These are phyloP conservation scores for Trematosphaeria pertusa DNA, from an alignment of 2,329 filamentous ascomycete genomes.

Conservation along the genomic window DNA sequence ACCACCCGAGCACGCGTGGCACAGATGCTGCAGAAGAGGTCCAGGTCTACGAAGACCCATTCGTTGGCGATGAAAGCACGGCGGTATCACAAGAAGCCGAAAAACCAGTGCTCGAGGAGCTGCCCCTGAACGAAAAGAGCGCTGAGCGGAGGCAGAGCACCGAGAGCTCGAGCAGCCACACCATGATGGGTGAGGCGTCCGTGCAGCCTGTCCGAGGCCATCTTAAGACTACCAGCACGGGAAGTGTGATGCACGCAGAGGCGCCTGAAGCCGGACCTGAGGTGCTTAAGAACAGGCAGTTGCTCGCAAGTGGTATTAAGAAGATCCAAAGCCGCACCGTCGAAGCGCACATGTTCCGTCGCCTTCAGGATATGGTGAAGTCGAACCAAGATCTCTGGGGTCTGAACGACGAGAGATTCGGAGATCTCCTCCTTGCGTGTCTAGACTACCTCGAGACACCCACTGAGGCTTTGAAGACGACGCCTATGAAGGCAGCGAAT, in stretches of 20 bases:
- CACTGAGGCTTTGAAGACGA: slow-evolving; percentile 51
- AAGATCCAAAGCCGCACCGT: slow-evolving; percentile 74
- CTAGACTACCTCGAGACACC: slow-evolving; percentile 75
- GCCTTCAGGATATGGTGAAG: slow-evolving; percentile 76
- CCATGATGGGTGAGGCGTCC: slow-evolving; percentile 33
- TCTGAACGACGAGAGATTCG: slow-evolving; percentile 73
- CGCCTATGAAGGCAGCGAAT: slow-evolving; percentile 72
- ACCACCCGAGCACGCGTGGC: slow-evolving; percentile 40
- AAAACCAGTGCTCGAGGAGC: slow-evolving; percentile 57
- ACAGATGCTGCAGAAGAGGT: slow-evolving; percentile 51
- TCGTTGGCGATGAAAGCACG: slow-evolving; percentile 47
- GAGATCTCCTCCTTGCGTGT: slow-evolving; percentile 70
- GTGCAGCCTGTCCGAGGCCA: slow-evolving; percentile 39
- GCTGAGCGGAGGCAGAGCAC: slow-evolving; percentile 42
- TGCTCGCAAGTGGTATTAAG: slow-evolving; percentile 76
- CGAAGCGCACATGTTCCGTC: slow-evolving; percentile 83
- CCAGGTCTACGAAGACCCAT: slow-evolving; percentile 62
- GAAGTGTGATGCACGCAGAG: slow-evolving; percentile 43
- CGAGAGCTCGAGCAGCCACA: slow-evolving; percentile 32
- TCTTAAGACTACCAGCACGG: slow-evolving; percentile 48
- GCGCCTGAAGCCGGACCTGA: slow-evolving; percentile 44
- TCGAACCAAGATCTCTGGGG: slow-evolving; percentile 68
- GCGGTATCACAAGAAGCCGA: slow-evolving; percentile 39
- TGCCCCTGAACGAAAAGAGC: slow-evolving; percentile 58
- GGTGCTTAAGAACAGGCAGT: slow-evolving; percentile 57